Evolutionary conservation across 345 rosid species (phyloP).

Genomic region (Salix koriyanagi): DNA sequence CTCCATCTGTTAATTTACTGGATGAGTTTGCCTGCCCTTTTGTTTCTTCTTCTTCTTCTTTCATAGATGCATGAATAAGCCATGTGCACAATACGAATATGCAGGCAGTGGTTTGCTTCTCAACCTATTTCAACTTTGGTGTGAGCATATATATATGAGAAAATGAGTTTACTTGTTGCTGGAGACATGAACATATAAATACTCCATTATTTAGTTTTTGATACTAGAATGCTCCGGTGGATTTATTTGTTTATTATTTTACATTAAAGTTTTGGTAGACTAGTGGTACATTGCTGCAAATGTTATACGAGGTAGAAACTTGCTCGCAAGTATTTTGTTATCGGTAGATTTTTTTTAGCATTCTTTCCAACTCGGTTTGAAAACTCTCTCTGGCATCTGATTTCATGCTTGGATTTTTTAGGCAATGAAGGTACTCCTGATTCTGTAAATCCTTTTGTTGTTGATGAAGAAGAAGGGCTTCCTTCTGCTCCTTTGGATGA

Average conservation of each 20-base stretch:
- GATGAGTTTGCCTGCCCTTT: too few relatives aligned
- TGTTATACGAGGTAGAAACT: slow-evolving; percentile 46
- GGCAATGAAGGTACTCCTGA: slow-evolving; percentile 78
- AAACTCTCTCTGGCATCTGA: slow-evolving; percentile 22
- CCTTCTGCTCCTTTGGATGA: slow-evolving; percentile 93
- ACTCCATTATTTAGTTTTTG: neutral
- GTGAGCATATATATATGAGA: neutral
- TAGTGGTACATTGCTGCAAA: slow-evolving; percentile 71
- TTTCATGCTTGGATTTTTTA: slow-evolving; percentile 18
- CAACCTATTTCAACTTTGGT: neutral
- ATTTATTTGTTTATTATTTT: neutral
- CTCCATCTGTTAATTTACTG: too few relatives aligned
- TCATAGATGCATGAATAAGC: neutral
- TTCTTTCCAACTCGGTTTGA: slow-evolving; percentile 13
- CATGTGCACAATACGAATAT: neutral
- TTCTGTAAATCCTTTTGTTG: slow-evolving; percentile 74
- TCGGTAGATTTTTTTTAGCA: neutral
- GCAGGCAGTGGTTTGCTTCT: too few relatives aligned
- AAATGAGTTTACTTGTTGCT: neutral
- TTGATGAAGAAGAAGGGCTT: slow-evolving; percentile 84
- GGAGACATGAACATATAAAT: neutral
- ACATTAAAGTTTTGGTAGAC: slow-evolving; percentile 58
- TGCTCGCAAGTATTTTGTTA: slow-evolving; percentile 1
- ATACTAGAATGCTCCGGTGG: neutral
- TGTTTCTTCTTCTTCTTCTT: neutral